Evolutionary conservation across 306 rosid species (phyloP), one percentile per base, ranked within the genome.

Genomic region (Trifolium subterraneum): DNA sequence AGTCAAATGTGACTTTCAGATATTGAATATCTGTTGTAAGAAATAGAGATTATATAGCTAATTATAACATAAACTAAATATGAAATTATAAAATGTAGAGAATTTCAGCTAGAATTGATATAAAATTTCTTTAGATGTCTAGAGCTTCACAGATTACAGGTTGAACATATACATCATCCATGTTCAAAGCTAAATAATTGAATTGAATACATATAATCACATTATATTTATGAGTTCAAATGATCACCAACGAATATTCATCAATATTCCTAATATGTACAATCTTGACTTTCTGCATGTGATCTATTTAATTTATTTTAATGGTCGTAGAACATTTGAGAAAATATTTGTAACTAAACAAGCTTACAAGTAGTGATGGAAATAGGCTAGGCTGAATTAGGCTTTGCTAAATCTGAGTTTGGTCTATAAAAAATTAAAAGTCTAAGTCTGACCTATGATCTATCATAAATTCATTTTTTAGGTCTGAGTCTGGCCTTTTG

Each of bases 191-290:
- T 35, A 42, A 27, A 33, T 52, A 16, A 25, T 7, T 52, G 10
- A 27, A 29, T 70, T 31, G 58, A 50, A 29, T 41, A 10, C 18
- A 51, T 18, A 59, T 11, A 50, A n/a, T 70, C 64, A 71, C 75
- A 52, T 54, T 54, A 59, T 35, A 54, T 54, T 36, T 33, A 54
- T 29, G 52, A 54, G 54, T 36, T 20, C 38, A 36, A 12, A 15
- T 23, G 39, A 36, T 36, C 39, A 36, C 39, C 19, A 35, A n/a
- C 13, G 10, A 71, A 20, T 71, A 52, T 70, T 6, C 19, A 33
- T n/a, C n/a, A n/a, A n/a, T 44, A 36, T 52, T 39, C 18, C 1
- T 39, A 13, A 56, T 58, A 11, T 9, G n/a, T n/a, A n/a, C n/a
- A 29, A 29, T 4, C 6, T 72, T 58, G 58, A 72, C 68, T 72